phyloP scores from a whole-genome alignment of 768 basidiomycete species.

The Fomitopsis serialis region DNA sequence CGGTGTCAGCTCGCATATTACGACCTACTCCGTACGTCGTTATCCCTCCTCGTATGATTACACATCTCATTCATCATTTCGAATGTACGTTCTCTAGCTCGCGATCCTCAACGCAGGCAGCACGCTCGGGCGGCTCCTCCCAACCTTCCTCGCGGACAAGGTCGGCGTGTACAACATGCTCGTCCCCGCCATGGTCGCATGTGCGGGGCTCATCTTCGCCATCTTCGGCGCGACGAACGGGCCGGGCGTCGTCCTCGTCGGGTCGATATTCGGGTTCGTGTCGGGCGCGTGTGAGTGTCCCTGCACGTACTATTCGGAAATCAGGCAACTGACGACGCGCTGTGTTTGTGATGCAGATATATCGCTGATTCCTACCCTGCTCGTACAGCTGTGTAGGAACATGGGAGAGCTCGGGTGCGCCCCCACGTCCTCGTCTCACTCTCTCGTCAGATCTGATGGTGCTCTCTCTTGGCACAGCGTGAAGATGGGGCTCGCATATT shows the following conservation, averaged over 20 bases:
- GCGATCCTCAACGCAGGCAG: constrained; percentile 69
- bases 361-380: constrained; percentile 17
- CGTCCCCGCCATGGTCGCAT: constrained; percentile 28
- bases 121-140: constrained; percentile 57
- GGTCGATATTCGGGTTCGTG: constrained; percentile 42
- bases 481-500: constrained; percentile 19
- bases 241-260: constrained; percentile 33
- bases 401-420: constrained; percentile 19
- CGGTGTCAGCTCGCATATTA: constrained; percentile 12
- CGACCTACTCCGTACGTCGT: constrained; percentile 19
- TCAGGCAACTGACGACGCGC: neutral
- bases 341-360: constrained; percentile 10
- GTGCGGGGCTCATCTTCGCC: constrained; percentile 37
- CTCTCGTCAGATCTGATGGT: neutral
- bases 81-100: constrained; percentile 21
- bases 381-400: constrained; percentile 13
- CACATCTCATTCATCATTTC: neutral
- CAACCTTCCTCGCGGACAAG: constrained; percentile 58
- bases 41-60: neutral
- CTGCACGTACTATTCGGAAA: neutral
- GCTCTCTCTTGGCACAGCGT: constrained; percentile 6
- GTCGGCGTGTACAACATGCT: constrained; percentile 67
- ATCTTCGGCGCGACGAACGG: constrained; percentile 31
- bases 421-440: neutral
- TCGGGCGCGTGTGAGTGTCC: constrained; percentile 36